These are phyloP conservation scores for Inonotus hispidus DNA, from an alignment of 1,284 basidiomycete genomes.

Conservation along the genomic window DNA sequence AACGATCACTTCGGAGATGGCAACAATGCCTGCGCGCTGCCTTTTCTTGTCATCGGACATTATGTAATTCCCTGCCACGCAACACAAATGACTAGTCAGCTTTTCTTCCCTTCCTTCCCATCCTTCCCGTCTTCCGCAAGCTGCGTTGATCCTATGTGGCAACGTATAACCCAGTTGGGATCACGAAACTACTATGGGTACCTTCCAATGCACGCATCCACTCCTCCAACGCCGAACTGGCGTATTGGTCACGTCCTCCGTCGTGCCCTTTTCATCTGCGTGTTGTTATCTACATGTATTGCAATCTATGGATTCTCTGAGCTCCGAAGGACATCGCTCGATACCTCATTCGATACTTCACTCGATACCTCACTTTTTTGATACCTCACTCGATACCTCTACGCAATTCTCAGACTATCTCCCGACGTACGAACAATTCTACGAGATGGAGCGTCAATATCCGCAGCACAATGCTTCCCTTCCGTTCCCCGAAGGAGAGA, in stretches of 20 bases:
- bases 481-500: slow-evolving; percentile 20
- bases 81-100: no score
- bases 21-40: no score
- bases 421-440: slow-evolving; percentile 9
- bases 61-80: no score
- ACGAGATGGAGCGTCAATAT: slow-evolving; percentile 15
- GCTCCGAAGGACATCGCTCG: neutral
- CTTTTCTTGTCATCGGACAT: no score
- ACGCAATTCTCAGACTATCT: neutral
- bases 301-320: neutral
- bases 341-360: neutral
- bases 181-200: neutral
- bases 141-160: neutral
- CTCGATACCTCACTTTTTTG: neutral
- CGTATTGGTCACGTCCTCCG: neutral
- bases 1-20: no score
- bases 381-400: neutral
- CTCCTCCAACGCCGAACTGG: neutral
- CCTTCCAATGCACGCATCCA: neutral
- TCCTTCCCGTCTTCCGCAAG: neutral
- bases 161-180: neutral
- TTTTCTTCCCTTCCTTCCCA: neutral
- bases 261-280: neutral
- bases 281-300: neutral
- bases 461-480: slow-evolving; percentile 20